Conservation (phyloP, 495 filamentous ascomycete species). For the Aspergillus kassunensis region DNA sequence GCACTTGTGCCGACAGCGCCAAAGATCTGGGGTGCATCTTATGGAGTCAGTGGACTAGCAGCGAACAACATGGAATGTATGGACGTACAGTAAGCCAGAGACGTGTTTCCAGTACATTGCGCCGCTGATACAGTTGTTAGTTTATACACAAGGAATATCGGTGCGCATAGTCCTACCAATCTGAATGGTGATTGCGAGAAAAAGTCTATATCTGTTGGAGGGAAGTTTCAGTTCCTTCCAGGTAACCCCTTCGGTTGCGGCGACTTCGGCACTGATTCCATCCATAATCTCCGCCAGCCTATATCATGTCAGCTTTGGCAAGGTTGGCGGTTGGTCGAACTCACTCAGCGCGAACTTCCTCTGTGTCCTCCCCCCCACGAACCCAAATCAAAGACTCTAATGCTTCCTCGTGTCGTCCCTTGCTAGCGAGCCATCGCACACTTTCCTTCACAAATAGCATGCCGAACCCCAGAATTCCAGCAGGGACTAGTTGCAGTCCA, state of each 20-base stretch:
- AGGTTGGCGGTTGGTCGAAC: not conserved
- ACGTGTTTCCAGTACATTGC: slow-evolving; percentile 16
- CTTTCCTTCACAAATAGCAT: slow-evolving; percentile 46
- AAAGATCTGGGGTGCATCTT: slow-evolving; percentile 46
- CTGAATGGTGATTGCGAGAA: slow-evolving; percentile 38
- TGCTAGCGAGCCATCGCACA: slow-evolving; percentile 49
- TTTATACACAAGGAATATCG: too few relatives aligned
- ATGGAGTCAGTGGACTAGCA: slow-evolving; percentile 19
- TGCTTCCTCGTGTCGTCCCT: slow-evolving; percentile 47
- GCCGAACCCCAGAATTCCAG: slow-evolving; percentile 40
- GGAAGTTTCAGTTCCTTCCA: slow-evolving; percentile 43
- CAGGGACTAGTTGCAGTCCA: slow-evolving; percentile 47
- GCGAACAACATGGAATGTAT: not conserved
- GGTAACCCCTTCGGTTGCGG: slow-evolving; percentile 40
- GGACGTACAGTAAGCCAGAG: slow-evolving; percentile 22
- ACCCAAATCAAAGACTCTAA: slow-evolving; percentile 45
- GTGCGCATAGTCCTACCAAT: slow-evolving; percentile 25
- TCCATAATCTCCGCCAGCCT: slow-evolving; percentile 39
- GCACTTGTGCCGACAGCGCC: slow-evolving; percentile 39
- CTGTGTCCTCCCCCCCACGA: slow-evolving; percentile 37
- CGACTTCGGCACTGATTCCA: slow-evolving; percentile 39
- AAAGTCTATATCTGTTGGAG: slow-evolving; percentile 41
- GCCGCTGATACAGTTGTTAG: slow-evolving; percentile 11
- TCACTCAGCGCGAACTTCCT: slow-evolving; percentile 9
- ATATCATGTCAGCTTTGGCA: slow-evolving; percentile 14